Percentiles rank a stretch among this genome's conserved stretches.
Conservation (phyloP, 345 rosid genomes). For the Excoecaria agallocha region DNA sequence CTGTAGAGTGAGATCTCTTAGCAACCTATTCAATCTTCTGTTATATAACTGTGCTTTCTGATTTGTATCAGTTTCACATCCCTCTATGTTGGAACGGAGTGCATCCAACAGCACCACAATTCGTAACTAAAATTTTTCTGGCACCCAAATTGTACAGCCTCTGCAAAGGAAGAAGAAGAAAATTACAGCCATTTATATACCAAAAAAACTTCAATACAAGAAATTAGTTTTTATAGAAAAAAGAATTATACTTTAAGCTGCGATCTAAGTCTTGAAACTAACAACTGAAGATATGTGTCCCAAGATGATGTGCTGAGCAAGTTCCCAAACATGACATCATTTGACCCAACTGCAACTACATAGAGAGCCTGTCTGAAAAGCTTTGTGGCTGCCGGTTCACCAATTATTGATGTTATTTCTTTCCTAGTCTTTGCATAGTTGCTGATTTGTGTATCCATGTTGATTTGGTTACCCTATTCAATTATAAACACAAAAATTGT, state of each 20-base stretch:
- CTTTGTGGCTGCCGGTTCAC: conserved; percentile 38
- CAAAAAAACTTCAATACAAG: no score
- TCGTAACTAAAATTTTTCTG: conserved; percentile 54
- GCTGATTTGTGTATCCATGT: conserved; percentile 57
- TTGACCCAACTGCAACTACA: conserved; percentile 64
- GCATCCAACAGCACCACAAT: conserved; percentile 83
- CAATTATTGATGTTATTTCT: conserved; percentile 41
- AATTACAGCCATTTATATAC: no score
- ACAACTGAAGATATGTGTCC: no score
- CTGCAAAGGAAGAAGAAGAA: conserved; percentile 31
- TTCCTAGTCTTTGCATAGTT: conserved; percentile 50
- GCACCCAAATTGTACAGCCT: conserved; percentile 63
- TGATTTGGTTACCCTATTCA: conserved; percentile 58
- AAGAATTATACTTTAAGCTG: conserved; percentile 52
- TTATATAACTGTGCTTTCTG: conserved; percentile 61
- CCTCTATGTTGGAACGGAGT: conserved; percentile 52
- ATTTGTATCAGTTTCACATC: conserved; percentile 49
- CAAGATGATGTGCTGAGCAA: no score
- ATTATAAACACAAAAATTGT: not conserved
- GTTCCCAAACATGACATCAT: conserved; percentile 48
- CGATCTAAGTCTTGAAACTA: conserved; percentile 37
- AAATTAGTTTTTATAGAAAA: no score
- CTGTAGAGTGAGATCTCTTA: conserved; percentile 37
- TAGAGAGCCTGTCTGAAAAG: conserved; percentile 39
- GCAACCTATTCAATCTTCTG: conserved; percentile 36